Base-by-base conservation (phyloP, 1,139 yeast species). In the Pichia sp. region DNA sequence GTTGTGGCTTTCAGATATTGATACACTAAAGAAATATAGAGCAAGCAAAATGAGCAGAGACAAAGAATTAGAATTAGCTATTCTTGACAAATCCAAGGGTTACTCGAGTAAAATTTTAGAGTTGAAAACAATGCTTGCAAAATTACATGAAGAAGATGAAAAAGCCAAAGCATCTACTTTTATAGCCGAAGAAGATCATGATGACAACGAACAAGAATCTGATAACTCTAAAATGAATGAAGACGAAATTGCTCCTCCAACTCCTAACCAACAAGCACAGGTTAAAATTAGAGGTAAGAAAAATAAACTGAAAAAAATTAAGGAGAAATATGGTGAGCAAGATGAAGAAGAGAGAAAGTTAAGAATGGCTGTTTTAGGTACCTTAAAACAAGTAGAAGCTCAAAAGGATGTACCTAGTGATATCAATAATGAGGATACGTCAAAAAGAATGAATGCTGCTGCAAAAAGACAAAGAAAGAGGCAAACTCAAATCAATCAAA, bases 331-430 rank as follows among this genome's bases (percentile, higher is more conserved):
- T 56, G 88, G 80, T 1, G 88, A 82, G 47, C 97, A 89, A 60
- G 97, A 89, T 56, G 96, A 86, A 42, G 94, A 85, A 43, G 97
- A 91, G 54, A 72, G 88, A 43, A 57, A 63, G 38, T 54, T 80
- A 46, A 72, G 91, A 47, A 77, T 89, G 84, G 78, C 83, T 45
- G 83, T 82, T 1, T 66, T 91, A 38, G 98, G 97, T 4, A 84
- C 95, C 0, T 67, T 82, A 53, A 84, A 83, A 51, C 86, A 84
- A 45, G 67, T 72, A 3, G 77, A 78, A 44, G 43, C 28, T 38
- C 30, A 28, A 17, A 38, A 35, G 10, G 18, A 24, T 8, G 11
- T 25, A 7, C 36, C 38, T 14, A 38, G 14, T 2, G 51, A 56
- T 35, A 63, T 64, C 33, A 34, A 14, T 3, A 52, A 55, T 36